Percentiles rank a stretch among this genome's conserved stretches.
Evolutionary conservation across 2,329 filamentous ascomycete species (phyloP).

Genomic region (Scopulariopsis brevicaulis): DNA sequence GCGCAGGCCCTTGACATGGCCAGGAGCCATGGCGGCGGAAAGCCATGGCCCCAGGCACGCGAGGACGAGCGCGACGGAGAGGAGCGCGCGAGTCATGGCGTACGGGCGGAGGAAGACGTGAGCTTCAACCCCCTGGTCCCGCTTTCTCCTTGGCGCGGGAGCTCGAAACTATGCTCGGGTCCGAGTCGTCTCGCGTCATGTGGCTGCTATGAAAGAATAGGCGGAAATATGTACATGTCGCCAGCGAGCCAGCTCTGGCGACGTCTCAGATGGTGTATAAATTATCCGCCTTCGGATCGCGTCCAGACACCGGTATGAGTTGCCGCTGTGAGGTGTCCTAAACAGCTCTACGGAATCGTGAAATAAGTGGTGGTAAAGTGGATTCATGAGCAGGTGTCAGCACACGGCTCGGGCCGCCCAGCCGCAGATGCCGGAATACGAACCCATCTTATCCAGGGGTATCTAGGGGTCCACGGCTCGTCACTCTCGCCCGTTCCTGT

Average conservation of each 20-base stretch:
- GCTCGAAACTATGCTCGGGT: not conserved
- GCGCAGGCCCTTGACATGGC: conserved; percentile 41
- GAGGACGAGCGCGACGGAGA: not conserved
- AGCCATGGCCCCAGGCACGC: conserved; percentile 21
- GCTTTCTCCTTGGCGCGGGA: not conserved
- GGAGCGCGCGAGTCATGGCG: not conserved
- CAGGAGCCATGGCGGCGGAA: conserved; percentile 39
- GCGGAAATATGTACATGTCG: not conserved
- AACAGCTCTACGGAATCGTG: not conserved
- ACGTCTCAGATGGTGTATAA: not conserved
- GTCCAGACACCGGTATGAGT: not conserved
- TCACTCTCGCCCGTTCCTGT: not conserved
- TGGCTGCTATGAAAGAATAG: not conserved
- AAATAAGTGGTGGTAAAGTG: not conserved
- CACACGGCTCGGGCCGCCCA: not conserved
- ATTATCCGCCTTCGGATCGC: not conserved
- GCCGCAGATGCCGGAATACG: not conserved
- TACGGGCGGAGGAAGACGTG: not conserved
- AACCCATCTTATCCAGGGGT: too few relatives aligned
- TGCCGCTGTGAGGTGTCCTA: not conserved
- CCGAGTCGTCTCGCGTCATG: not conserved
- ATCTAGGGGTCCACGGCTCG: not conserved
- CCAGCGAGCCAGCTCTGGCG: not conserved
- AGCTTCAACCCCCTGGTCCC: not conserved
- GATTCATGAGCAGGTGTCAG: not conserved